Evolutionary conservation across 352 stramenopile species (phyloP), one percentile per base, ranked within the genome.

Genomic region (Phytophthora syringae): DNA sequence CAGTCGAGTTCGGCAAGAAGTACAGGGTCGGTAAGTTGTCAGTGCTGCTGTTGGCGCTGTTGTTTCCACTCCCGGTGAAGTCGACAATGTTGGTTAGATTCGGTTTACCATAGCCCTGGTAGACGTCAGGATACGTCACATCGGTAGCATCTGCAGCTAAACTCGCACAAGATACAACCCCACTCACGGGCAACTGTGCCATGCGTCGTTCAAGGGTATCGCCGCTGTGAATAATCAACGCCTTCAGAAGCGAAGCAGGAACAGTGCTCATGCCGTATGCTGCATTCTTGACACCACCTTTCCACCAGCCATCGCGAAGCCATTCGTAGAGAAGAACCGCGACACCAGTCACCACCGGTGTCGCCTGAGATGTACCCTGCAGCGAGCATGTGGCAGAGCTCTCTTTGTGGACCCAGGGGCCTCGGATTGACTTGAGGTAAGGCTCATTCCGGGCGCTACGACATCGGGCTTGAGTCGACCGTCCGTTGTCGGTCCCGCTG

Each of bases 381-480:
- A 94, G 67, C 12, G 81, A 87, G 34, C 86, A 94, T 20, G 80
- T 88, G 11, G 76, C 71, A 0, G 65, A 68, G 0, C 81, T 88
- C 52, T 89, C 84, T 40, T 70, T 7, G 77, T 85, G 16, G 78
- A 84, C 9, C 82, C 84, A 10, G 80, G 76, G 10, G 72, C 61
- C 47, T 82, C 70, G 9, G 88, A 93, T 47, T 85, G 76, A 48
- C 87, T 91, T 21, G 89, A 97, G 15, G 80, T 76, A 11, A 97
- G 63, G 21, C 81, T 76, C 78, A 95, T 94, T 13, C 91, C 91
- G 1, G 91, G 91, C 2, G 86, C 88, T 6, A 97, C 80, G 16
- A 97, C 72, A 22, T 97, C 91, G 12, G 91, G 91, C 65, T 97
- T 97, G 42, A 97, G 70, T 21, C 90, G 78, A 6, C 82, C 81